Evolutionary conservation across 306 rosid species (phyloP).

Genomic region (Dryas alaskensis): DNA sequence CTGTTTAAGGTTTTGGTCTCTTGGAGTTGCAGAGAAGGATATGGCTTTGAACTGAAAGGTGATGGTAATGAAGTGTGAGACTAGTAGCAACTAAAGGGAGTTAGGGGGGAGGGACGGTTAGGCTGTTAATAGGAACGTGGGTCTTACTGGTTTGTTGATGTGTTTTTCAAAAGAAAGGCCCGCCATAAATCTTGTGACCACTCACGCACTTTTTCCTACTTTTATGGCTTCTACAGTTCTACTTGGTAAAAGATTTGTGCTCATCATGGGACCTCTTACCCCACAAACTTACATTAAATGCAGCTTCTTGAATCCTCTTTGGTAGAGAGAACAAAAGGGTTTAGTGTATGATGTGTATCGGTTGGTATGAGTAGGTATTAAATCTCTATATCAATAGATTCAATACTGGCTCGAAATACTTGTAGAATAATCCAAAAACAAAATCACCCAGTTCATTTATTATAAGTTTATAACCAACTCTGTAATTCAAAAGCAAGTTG

Average conservation of each 20-base stretch:
- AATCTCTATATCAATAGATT: too few species aligned
- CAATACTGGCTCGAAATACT: too few species aligned
- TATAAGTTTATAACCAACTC: background rate
- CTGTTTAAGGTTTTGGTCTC: background rate
- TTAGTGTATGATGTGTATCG: too few species aligned
- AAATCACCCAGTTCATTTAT: background rate
- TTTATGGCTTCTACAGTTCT: constrained; percentile 34
- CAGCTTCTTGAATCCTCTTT: constrained; percentile 8
- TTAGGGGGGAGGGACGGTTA: constrained; percentile 46
- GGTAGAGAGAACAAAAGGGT: background rate
- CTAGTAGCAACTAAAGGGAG: constrained; percentile 12
- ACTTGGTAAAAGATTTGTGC: constrained; percentile 29
- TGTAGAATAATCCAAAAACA: background rate
- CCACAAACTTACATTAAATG: background rate
- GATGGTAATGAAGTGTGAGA: constrained; percentile 17
- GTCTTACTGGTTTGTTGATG: constrained; percentile 29
- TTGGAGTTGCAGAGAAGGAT: constrained; percentile 15
- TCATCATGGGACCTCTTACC: constrained; percentile 35
- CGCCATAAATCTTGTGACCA: constrained; percentile 74
- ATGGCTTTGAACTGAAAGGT: constrained; percentile 2
- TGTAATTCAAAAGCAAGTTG: background rate
- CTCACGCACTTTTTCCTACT: constrained; percentile 54
- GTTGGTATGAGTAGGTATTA: too few species aligned
- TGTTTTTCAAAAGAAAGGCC: constrained; percentile 59
- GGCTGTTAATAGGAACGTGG: constrained; percentile 64